Evolutionary conservation across 148 eudicot genomes (phyloP).

Genomic region (Rhododendron simsii): DNA sequence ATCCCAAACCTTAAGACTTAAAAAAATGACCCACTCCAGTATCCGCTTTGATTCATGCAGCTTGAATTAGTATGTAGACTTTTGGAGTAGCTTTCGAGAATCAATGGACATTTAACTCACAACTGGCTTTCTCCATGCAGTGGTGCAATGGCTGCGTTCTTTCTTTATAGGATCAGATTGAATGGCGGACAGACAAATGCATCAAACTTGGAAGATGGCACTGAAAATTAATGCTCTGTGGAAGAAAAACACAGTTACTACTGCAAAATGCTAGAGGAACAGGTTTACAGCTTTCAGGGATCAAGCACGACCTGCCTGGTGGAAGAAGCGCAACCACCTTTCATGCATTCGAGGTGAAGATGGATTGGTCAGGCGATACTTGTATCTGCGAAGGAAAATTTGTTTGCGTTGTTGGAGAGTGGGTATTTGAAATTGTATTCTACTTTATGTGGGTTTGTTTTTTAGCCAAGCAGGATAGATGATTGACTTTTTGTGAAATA

Average conservation of each 20-base stretch:
- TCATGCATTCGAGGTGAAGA: background rate
- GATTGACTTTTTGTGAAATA: slow-evolving; percentile 4
- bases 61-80: background rate
- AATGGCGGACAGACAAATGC: slow-evolving; percentile 27
- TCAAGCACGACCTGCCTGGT: background rate
- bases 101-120: slow-evolving; percentile 3
- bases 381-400: background rate
- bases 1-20: background rate
- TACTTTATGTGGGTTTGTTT: background rate
- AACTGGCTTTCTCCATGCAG: slow-evolving; percentile 14
- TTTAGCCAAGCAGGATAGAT: background rate
- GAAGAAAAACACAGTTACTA: background rate
- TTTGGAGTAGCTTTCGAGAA: background rate
- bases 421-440: background rate
- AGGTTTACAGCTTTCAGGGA: background rate
- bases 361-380: background rate
- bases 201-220: slow-evolving; percentile 18
- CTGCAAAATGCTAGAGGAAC: background rate
- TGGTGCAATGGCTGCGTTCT: slow-evolving; percentile 62
- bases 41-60: background rate
- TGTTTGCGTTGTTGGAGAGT: background rate
- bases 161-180: slow-evolving; percentile 48
- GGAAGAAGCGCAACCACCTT: background rate
- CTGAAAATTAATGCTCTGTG: slow-evolving; percentile 2
- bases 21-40: background rate